Conservation (phyloP, 306 rosid genomes). For the Acacia melanoxylon region DNA sequence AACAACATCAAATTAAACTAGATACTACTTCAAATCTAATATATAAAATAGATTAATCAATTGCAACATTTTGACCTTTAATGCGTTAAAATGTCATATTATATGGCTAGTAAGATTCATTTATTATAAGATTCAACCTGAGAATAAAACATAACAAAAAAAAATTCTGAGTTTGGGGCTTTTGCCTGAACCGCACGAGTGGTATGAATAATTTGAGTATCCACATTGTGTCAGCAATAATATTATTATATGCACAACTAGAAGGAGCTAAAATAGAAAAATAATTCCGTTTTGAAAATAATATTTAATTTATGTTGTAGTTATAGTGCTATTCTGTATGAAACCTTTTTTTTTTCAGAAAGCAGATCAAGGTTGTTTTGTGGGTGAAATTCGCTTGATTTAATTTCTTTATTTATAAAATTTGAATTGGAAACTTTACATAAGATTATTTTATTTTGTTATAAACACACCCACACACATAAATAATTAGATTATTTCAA, state of each 20-base stretch:
- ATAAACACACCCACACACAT: not conserved
- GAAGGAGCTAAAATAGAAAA: not conserved
- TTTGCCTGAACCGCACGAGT: not conserved
- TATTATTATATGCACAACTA: not conserved
- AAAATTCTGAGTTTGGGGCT: not conserved
- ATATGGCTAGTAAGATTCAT: not conserved
- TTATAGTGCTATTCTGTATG: not conserved
- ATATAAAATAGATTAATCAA: too few relatives aligned
- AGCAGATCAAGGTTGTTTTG: not conserved
- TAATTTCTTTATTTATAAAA: not conserved
- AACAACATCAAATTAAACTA: not conserved
- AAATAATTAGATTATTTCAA: not conserved
- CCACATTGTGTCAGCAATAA: not conserved
- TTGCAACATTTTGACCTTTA: too few relatives aligned
- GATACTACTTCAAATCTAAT: too few relatives aligned
- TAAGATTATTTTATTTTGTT: not conserved
- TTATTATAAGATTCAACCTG: not conserved
- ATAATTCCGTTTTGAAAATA: not conserved
- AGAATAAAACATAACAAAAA: not conserved
- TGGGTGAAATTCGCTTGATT: not conserved
- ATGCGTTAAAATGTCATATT: too few relatives aligned
- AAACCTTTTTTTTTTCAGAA: not conserved
- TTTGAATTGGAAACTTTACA: not conserved
- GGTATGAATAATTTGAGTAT: not conserved
- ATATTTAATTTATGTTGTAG: not conserved